Base-by-base conservation (phyloP, 768 basidiomycete species). In the Pilatotrama ljubarskyi region DNA sequence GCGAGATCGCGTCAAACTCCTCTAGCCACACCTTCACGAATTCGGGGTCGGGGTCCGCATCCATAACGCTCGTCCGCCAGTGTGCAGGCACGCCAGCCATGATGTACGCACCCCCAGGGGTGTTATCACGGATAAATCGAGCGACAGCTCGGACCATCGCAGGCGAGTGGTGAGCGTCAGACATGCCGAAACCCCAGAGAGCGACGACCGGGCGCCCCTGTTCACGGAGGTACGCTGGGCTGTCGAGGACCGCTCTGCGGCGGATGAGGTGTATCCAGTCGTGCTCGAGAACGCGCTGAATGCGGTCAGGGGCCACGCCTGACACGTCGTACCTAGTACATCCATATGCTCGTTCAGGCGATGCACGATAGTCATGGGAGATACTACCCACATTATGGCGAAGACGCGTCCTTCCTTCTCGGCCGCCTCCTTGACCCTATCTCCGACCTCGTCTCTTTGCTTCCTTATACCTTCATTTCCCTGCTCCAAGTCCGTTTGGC, bases 321-420 rank as follows among this genome's bases (percentile, higher is more conserved):
- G 89, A 83, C 2, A 93, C 85, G 70, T 93, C 91, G 69, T 93
- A 93, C 90, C 91, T 92, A 10, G 58, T 10, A 51, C 13, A 49
- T 25, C 22, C 10, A 6, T 18, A 18, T 32, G 18, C 32, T 25
- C 29, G 20, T 14, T 38, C 44, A 24, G 18, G 35, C 4, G n/a
- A 6, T 17, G 2, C 13, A 18, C 26, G 18, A 43, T 35, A 54
- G 46, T 25, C 35, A 41, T 11, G 47, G 7, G 49, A 53, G 35
- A 53, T 20, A 58, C 89, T 20, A 58, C 89, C 67, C 61, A 91
- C 92, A 94, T 94, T 62, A 93, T 88, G 11, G 91, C 87, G 72
- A 85, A 93, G 5, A 91, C 90, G 47, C 92, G 76, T 1, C 88
- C 90, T 66, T 93, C 88, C 48, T 80, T 79, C 76, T 93, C 92